Evolutionary conservation across 1,284 basidiomycete species (phyloP).

Genomic region (Coniferiporia weirii): DNA sequence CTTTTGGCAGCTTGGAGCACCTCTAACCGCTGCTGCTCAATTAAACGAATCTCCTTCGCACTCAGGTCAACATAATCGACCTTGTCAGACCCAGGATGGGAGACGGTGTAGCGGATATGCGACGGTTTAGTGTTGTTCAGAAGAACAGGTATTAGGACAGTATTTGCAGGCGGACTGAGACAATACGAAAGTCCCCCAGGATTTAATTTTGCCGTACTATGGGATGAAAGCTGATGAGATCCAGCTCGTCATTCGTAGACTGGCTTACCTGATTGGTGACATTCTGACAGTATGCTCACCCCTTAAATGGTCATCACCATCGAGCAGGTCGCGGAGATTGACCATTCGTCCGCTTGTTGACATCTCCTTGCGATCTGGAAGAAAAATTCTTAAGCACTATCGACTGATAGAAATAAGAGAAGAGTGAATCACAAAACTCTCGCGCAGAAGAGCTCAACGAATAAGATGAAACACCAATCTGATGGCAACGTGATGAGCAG

Average conservation of each 20-base stretch:
- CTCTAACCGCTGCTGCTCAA: constrained; percentile 54
- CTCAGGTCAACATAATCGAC: constrained; percentile 52
- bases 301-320: constrained; percentile 57
- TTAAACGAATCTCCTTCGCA: constrained; percentile 60
- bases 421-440: constrained; percentile 11
- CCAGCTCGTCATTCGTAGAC: not conserved
- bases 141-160: constrained; percentile 70
- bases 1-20: constrained; percentile 43
- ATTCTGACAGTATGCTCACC: constrained; percentile 88
- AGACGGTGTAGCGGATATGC: constrained; percentile 70
- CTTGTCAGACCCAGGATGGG: constrained; percentile 57
- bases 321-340: constrained; percentile 37
- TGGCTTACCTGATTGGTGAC: constrained; percentile 62
- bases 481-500: not conserved
- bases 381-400: not conserved
- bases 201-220: constrained; percentile 75
- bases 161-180: constrained; percentile 49
- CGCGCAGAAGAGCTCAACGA: constrained; percentile 13
- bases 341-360: constrained; percentile 42
- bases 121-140: constrained; percentile 88
- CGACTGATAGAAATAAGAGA: not conserved
- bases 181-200: constrained; percentile 68
- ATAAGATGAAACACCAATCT: constrained; percentile 30
- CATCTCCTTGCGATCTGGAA: constrained; percentile 25
- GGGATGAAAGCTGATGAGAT: not conserved